Base-by-base conservation (phyloP, 768 basidiomycete species). In the Kwoniella botswanensis region DNA sequence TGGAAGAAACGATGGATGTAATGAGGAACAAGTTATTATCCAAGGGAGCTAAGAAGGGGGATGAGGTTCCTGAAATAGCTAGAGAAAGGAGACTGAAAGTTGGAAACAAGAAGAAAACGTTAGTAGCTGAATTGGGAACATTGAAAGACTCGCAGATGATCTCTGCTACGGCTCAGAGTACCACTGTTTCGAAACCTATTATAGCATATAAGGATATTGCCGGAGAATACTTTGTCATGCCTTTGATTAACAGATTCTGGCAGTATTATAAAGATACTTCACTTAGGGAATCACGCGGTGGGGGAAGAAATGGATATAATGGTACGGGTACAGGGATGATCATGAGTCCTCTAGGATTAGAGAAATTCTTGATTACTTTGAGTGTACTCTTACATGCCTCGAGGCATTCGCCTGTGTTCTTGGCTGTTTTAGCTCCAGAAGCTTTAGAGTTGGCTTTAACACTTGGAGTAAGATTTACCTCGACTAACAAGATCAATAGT, bases 221-320 rank as follows among this genome's bases (percentile, higher is more conserved):
- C 0, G 92, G 92, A 0, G 93, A 94, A 79, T 90, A 85, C 83
- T 98, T 98, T 85, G 88, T 97, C 62, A 88, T 90, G 70, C 97
- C 97, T 0, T 86, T 98, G 63, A 88, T 98, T 84, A 91, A 94
- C 75, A 88, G 90, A n/a, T 97, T 98, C 84, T 99, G 94, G 94
- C 79, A 87, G n/a, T 93, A 95, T 84, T 88, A 97, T 56, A 89
- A 92, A 7, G 93, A 96, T 75, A 90, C 92, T 77, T 89, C 92
- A 75, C 86, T 88, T 2, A 87, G 93, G 46, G 92, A 93, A 77
- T 87, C 88, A 63, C 87, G 92, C 53, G 56, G 74, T 12, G 82
- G n/a, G 15, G 65, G 73, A 1, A 59, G 50, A 1, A 59, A 43
- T 24, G 44, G 74, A 64, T 93, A 92, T 77, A 87, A 87, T 17